Base-by-base conservation (phyloP, 139 green algal species). In the Haematococcus lacustris region DNA sequence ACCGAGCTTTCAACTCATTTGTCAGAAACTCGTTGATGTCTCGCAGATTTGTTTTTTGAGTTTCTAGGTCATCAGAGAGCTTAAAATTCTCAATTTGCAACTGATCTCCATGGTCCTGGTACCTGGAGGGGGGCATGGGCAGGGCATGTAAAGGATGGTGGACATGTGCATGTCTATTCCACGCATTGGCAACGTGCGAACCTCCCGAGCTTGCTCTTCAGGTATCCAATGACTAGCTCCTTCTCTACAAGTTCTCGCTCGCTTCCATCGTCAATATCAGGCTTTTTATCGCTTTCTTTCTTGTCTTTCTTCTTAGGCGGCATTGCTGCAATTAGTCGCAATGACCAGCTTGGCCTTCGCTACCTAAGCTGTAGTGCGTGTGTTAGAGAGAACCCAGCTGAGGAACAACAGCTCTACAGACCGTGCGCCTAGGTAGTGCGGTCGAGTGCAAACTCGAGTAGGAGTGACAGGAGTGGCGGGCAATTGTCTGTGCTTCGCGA, bases 21-120 rank as follows among this genome's bases (percentile, higher is more conserved):
- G 80, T 89, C 5, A 94, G 82, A 70, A 91, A 92, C 66, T 91
- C 83, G 64, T 90, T 92, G 74, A 94, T 92, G 73, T 93, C 87
- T 26, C 82, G 51, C 75, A 94, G 78, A 68, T 92, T 89, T 6
- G 81, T 70, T 68, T 86, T 87, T 71, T 93, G 83, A n/a, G 81
- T 85, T 23, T 87, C 81, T 47, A 96, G 73, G 67, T 93, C 87
- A 28, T 90, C 78, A 1, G 59, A 68, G 5, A 94, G 74, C 62
- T 80, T 78, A 3, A 84, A 51, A 64, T 89, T 90, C 33, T 96
- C 84, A 0, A 84, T 73, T 35, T 83, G 64, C n/a, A 96, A 83
- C 51, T 73, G 68, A n/a, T 90, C 88, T 21, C 82, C 82, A n/a
- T 76, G 67, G 26, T 86, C 80, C 71, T 93, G 85, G 33, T 91